These are phyloP conservation scores for Syzygium aromaticum DNA, from an alignment of 345 rosid species.

Conservation along the genomic window DNA sequence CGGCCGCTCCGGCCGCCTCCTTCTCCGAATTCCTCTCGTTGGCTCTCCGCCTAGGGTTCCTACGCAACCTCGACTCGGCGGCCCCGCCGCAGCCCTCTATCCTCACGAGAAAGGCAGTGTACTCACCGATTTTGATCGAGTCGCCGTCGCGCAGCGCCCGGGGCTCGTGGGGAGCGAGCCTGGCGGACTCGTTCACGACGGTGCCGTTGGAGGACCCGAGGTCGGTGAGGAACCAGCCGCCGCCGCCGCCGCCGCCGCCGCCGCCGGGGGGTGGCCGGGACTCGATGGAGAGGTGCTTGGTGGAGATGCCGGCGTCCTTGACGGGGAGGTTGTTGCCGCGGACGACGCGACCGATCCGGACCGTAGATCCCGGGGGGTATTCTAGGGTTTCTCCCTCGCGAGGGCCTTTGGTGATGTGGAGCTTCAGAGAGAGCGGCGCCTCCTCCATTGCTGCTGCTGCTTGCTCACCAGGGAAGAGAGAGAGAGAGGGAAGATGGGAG, in stretches of 20 bases:
- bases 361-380: slow-evolving; percentile 34
- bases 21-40: background rate
- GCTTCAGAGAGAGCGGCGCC: slow-evolving; percentile 22
- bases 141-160: slow-evolving; percentile 49
- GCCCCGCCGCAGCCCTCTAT: slow-evolving; percentile 14
- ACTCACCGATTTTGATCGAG: slow-evolving; percentile 67
- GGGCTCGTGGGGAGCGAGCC: slow-evolving; percentile 28
- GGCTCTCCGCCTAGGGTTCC: background rate
- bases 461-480: background rate
- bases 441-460: background rate
- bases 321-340: slow-evolving; percentile 65
- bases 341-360: slow-evolving; percentile 59
- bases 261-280: slow-evolving; percentile 12
- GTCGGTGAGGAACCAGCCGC: slow-evolving; percentile 53
- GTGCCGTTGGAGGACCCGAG: slow-evolving; percentile 89
- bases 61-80: slow-evolving; percentile 7
- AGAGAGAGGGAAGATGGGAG: background rate
- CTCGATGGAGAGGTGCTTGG: slow-evolving; percentile 60
- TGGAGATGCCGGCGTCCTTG: slow-evolving; percentile 74
- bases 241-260: slow-evolving; percentile 14
- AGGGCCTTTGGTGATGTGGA: slow-evolving; percentile 50
- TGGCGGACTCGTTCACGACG: slow-evolving; percentile 26
- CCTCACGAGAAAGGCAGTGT: slow-evolving; percentile 40
- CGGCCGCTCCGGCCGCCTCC: background rate
- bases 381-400: slow-evolving; percentile 52